Evolutionary conservation across 2,329 filamentous ascomycete genomes (phyloP).

Genomic region (Xylaria polymorpha): DNA sequence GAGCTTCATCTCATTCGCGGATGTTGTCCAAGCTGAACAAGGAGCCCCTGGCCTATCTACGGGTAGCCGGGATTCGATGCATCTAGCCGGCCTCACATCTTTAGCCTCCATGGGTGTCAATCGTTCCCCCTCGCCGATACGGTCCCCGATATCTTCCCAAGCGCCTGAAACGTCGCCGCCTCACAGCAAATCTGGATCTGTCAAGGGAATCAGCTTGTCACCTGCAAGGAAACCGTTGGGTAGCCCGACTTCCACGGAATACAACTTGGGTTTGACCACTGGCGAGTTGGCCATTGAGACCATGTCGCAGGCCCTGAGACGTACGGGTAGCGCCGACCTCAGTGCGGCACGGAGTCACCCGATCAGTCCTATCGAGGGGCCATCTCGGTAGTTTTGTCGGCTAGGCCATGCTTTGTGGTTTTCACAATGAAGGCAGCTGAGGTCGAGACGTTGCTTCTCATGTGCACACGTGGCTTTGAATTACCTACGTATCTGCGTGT

Average conservation of each 20-base stretch:
- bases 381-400: conserved; percentile 44
- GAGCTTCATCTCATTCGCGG: conserved; percentile 96
- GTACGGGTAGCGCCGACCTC: conserved; percentile 86
- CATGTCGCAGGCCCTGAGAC: conserved; percentile 88
- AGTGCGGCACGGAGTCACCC: conserved; percentile 66
- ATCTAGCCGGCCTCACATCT: conserved; percentile 74
- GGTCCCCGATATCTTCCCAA: conserved; percentile 81
- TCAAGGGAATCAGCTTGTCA: conserved; percentile 79
- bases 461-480: neutral
- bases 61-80: conserved; percentile 75
- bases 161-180: conserved; percentile 76
- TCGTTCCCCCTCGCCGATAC: conserved; percentile 82
- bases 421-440: neutral
- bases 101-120: conserved; percentile 64
- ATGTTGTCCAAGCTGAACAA: conserved; percentile 90
- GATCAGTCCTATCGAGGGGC: conserved; percentile 66
- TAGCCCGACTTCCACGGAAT: conserved; percentile 69
- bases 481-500: conserved; percentile 11
- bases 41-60: conserved; percentile 63
- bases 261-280: conserved; percentile 62
- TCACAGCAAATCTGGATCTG: conserved; percentile 78
- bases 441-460: conserved; percentile 14
- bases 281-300: conserved; percentile 88
- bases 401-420: conserved; percentile 4
- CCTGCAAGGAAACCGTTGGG: conserved; percentile 69